phyloP scores from a whole-genome alignment of 2,329 filamentous ascomycete species.

The Diaporthe sp. region DNA sequence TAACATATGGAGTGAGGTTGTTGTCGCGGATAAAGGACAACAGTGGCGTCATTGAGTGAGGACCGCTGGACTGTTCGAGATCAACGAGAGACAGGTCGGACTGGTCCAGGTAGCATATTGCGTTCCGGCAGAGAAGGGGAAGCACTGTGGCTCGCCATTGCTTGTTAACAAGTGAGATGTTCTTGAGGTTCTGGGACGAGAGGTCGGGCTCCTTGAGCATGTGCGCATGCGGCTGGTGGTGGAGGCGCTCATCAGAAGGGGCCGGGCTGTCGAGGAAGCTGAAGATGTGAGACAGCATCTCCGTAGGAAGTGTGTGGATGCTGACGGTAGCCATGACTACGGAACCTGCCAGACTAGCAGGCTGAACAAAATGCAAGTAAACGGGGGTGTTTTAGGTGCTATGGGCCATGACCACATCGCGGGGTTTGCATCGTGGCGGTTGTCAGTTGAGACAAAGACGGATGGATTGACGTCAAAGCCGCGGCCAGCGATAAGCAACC shows the following conservation, averaged over 20 bases:
- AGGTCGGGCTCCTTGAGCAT: constrained; percentile 42
- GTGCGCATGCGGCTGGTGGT: constrained; percentile 58
- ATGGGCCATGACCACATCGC: background rate
- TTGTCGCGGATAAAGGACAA: constrained; percentile 52
- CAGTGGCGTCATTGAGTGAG: constrained; percentile 46
- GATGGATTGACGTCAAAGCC: constrained; percentile 19
- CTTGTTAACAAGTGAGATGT: constrained; percentile 62
- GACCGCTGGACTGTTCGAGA: constrained; percentile 36
- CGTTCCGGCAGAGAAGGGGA: constrained; percentile 68
- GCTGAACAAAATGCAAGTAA: constrained; percentile 3
- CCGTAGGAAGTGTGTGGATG: constrained; percentile 63
- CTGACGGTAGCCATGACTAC: background rate
- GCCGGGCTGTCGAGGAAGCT: constrained; percentile 60
- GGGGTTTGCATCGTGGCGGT: background rate
- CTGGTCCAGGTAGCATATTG: constrained; percentile 52
- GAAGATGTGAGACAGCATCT: constrained; percentile 69
- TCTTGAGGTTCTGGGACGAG: constrained; percentile 61
- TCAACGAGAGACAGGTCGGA: constrained; percentile 42
- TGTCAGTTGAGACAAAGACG: background rate
- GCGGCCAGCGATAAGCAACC: background rate
- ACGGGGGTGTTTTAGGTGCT: background rate
- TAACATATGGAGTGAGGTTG: constrained; percentile 51
- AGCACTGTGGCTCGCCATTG: constrained; percentile 63
- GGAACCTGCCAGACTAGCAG: background rate
- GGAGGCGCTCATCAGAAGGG: constrained; percentile 59